Percentiles rank a stretch among this genome's conserved stretches.
Evolutionary conservation across 2,329 filamentous ascomycete genomes (phyloP).

Genomic region (Trichophyton schoenleinii): DNA sequence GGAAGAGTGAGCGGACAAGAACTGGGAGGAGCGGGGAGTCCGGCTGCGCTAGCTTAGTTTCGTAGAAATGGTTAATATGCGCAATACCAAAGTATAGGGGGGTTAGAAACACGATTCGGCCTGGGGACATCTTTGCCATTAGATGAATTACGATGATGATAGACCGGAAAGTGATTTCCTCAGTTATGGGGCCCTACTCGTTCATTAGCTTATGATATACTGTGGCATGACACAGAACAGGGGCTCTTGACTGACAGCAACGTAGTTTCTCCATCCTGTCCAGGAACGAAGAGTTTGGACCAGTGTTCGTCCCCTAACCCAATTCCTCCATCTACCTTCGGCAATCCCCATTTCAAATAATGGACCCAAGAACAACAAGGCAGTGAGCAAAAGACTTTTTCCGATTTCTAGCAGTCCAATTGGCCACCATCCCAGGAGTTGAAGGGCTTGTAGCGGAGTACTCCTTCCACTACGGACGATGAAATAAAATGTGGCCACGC

Average conservation of each 20-base stretch:
- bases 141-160: constrained; percentile 73
- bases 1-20: constrained; percentile 61
- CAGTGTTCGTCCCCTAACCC: constrained; percentile 45
- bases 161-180: constrained; percentile 88
- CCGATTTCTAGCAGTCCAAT: constrained; percentile 51
- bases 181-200: constrained; percentile 65
- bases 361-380: constrained; percentile 69
- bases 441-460: constrained; percentile 45
- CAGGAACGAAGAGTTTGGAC: constrained; percentile 55
- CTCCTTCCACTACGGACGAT: constrained; percentile 44
- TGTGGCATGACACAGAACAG: background rate
- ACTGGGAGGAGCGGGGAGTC: constrained; percentile 51
- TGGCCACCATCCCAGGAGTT: constrained; percentile 72
- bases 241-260: constrained; percentile 52
- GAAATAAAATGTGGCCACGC: constrained; percentile 53
- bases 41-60: constrained; percentile 73
- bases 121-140: constrained; percentile 47
- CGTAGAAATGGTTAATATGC: constrained; percentile 91
- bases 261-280: constrained; percentile 74
- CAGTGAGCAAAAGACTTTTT: constrained; percentile 56
- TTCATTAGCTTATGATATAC: background rate
- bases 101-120: constrained; percentile 60
- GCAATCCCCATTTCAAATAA: constrained; percentile 68
- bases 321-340: constrained; percentile 56
- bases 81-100: constrained; percentile 87